phyloP scores from a whole-genome alignment of 805 yeast species.

The Cyberlindnera amylophila region DNA sequence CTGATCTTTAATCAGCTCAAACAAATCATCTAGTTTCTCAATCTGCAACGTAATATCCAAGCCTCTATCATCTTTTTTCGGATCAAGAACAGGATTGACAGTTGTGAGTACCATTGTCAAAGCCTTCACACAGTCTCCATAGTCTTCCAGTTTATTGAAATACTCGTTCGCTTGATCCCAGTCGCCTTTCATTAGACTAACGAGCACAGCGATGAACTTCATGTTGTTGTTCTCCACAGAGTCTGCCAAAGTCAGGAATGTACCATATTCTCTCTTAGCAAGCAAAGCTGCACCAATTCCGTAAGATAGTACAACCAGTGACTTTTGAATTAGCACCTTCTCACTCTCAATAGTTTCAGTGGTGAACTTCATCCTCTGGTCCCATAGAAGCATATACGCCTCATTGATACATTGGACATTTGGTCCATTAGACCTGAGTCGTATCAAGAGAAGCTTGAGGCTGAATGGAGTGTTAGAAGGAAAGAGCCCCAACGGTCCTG shows the following conservation, averaged over 20 bases:
- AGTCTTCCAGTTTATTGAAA: slow-evolving; percentile 9
- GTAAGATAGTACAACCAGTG: slow-evolving; percentile 16
- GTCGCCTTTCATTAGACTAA: slow-evolving; percentile 26
- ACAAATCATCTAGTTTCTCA: slow-evolving; percentile 22
- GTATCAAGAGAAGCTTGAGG: slow-evolving; percentile 20
- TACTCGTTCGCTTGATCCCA: slow-evolving; percentile 11
- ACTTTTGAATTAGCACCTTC: background rate
- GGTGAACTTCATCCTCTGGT: slow-evolving; percentile 8
- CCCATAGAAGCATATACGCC: slow-evolving; percentile 16
- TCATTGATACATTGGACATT: slow-evolving; percentile 16
- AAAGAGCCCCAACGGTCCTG: slow-evolving; percentile 4
- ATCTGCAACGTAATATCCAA: slow-evolving; percentile 3
- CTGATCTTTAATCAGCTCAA: slow-evolving; percentile 25
- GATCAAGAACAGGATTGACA: slow-evolving; percentile 26
- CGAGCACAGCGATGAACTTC: slow-evolving; percentile 18
- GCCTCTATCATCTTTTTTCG: slow-evolving; percentile 11
- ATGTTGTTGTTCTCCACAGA: slow-evolving; percentile 13
- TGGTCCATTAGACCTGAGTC: slow-evolving; percentile 26
- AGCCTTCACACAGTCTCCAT: background rate
- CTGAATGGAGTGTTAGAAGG: slow-evolving; percentile 21
- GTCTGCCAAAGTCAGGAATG: slow-evolving; percentile 25
- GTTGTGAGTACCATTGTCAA: slow-evolving; percentile 18
- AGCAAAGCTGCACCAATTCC: slow-evolving; percentile 25
- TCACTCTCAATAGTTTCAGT: background rate
- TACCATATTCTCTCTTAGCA: slow-evolving; percentile 28